A percentile compares a stretch with the other conserved stretches of the same genome.
Conservation (phyloP, 1,284 basidiomycete genomes). For the Apiotrichum sp. region DNA sequence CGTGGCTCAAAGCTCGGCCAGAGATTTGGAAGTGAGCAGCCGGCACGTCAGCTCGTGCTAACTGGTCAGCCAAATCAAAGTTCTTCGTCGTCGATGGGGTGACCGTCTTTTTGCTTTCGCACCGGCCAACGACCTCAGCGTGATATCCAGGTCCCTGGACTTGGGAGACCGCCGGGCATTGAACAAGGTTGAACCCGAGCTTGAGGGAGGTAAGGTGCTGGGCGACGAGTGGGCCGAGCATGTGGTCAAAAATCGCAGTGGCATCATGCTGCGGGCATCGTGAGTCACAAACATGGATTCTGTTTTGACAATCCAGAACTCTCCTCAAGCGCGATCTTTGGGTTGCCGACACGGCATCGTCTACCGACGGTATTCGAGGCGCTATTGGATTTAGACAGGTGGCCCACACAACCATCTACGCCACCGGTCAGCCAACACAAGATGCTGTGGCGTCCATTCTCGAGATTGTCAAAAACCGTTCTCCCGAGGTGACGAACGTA, state of each 20-base stretch:
- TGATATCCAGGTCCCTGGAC: slow-evolving; percentile 41
- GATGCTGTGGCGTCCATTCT: slow-evolving; percentile 85
- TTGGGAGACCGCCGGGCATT: slow-evolving; percentile 17
- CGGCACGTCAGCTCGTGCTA: background rate
- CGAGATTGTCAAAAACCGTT: slow-evolving; percentile 57
- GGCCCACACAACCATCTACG: slow-evolving; percentile 76
- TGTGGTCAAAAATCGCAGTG: slow-evolving; percentile 86
- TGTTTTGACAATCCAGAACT: slow-evolving; percentile 6
- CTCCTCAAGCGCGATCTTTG: slow-evolving; percentile 78
- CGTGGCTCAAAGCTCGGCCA: slow-evolving; percentile 80
- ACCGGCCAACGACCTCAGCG: slow-evolving; percentile 76
- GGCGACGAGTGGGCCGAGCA: slow-evolving; percentile 93
- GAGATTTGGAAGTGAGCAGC: slow-evolving; percentile 85
- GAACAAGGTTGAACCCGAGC: slow-evolving; percentile 47
- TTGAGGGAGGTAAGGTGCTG: slow-evolving; percentile 74
- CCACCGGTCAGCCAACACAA: slow-evolving; percentile 78
- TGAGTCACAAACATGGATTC: slow-evolving; percentile 38
- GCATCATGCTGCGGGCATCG: slow-evolving; percentile 86
- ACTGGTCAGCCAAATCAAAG: slow-evolving; percentile 67
- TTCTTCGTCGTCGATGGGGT: slow-evolving; percentile 69
- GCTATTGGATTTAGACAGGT: slow-evolving; percentile 92
- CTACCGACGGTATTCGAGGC: slow-evolving; percentile 66
- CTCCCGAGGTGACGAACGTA: slow-evolving; percentile 60
- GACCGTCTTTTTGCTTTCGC: slow-evolving; percentile 78
- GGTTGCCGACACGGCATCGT: slow-evolving; percentile 63